Conservation (phyloP, 768 basidiomycete genomes). For the Tricholoma matsutake region DNA sequence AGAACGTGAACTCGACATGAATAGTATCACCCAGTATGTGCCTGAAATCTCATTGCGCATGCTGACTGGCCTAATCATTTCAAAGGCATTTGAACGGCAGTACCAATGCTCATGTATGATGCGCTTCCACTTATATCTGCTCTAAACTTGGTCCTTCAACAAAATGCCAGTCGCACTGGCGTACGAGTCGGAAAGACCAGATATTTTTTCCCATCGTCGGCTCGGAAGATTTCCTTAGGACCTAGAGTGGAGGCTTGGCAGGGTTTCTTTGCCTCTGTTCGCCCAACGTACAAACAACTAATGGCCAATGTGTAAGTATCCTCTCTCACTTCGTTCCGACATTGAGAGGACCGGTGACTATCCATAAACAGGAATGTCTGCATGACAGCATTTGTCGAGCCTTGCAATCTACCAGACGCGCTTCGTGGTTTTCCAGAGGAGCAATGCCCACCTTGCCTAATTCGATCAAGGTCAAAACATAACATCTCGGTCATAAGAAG, state of each 20-base stretch:
- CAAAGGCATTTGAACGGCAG: constrained; percentile 51
- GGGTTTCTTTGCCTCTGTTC: constrained; percentile 47
- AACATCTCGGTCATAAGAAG: constrained; percentile 56
- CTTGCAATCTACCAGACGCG: constrained; percentile 61
- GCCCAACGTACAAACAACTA: constrained; percentile 44
- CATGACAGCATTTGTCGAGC: constrained; percentile 53
- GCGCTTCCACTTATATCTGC: constrained; percentile 50
- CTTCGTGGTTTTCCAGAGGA: constrained; percentile 49
- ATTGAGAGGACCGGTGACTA: neutral
- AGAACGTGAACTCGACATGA: too few relatives aligned
- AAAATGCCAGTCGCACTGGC: constrained; percentile 42
- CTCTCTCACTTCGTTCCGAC: neutral
- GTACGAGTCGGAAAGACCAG: constrained; percentile 51
- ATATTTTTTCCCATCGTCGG: constrained; percentile 48
- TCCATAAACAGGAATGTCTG: constrained; percentile 45
- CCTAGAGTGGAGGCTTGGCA: constrained; percentile 34
- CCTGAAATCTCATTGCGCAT: too few relatives aligned
- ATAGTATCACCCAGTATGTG: too few relatives aligned
- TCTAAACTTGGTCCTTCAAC: constrained; percentile 55
- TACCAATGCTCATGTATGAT: constrained; percentile 42
- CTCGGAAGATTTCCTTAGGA: constrained; percentile 25
- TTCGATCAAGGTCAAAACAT: constrained; percentile 55
- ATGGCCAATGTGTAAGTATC: constrained; percentile 50
- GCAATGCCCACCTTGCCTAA: constrained; percentile 44
- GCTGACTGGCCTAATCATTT: too few relatives aligned